These are phyloP conservation scores for Plasmodium berghei DNA, from an alignment of 169 alveolate species.

Conservation along the genomic window DNA sequence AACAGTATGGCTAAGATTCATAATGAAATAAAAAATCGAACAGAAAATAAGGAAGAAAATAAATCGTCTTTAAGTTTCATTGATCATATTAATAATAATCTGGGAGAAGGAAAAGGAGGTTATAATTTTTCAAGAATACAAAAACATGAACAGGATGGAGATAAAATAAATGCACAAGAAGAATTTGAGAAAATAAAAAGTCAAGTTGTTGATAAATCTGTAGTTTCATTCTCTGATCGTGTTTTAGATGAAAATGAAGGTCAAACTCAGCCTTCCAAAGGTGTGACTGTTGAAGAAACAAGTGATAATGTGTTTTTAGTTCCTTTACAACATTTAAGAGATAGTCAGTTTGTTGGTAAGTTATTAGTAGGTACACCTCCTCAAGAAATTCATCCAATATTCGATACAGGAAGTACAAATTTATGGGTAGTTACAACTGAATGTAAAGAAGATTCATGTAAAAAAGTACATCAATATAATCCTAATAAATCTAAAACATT, in stretches of 20 bases:
- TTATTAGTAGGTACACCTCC: slow-evolving; percentile 86
- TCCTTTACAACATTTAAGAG: slow-evolving; percentile 63
- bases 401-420: slow-evolving; percentile 90
- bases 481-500: slow-evolving; percentile 82
- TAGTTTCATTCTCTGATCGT: not conserved
- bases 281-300: slow-evolving; percentile 23
- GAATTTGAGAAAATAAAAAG: not conserved
- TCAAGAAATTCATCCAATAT: slow-evolving; percentile 87
- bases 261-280: not conserved
- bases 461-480: slow-evolving; percentile 79
- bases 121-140: slow-evolving; percentile 10
- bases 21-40: slow-evolving; percentile 24
- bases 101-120: not conserved
- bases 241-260: not conserved
- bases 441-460: slow-evolving; percentile 84
- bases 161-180: not conserved
- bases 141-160: slow-evolving; percentile 37
- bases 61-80: slow-evolving; percentile 10
- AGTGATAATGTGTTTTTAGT: slow-evolving; percentile 35
- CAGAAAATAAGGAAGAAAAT: slow-evolving; percentile 5
- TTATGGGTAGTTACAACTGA: slow-evolving; percentile 87
- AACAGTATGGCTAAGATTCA: slow-evolving; percentile 16
- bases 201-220: not conserved
- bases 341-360: slow-evolving; percentile 83
- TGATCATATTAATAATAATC: not conserved